Conservation (phyloP, 306 rosid species). For the Vigna reflexopilosa region DNA sequence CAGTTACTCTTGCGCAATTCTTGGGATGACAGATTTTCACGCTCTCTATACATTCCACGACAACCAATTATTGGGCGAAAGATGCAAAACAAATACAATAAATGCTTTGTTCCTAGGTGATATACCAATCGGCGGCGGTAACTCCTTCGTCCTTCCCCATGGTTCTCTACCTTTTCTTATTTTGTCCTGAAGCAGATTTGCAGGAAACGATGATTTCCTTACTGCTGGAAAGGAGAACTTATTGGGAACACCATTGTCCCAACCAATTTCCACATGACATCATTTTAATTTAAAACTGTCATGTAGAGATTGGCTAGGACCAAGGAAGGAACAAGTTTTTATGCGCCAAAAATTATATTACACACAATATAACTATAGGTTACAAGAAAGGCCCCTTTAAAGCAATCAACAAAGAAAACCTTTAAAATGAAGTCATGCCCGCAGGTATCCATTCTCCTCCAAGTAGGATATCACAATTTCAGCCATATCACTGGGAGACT, state of each 20-base stretch:
- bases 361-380: constrained; percentile 34
- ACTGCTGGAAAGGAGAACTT: constrained; percentile 38
- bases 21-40: constrained; percentile 9
- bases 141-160: constrained; percentile 35
- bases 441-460: constrained; percentile 76
- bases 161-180: constrained; percentile 48
- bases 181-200: constrained; percentile 42
- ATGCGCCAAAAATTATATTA: constrained; percentile 32
- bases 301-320: not conserved
- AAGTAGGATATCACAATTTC: constrained; percentile 73
- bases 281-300: not conserved
- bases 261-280: not conserved
- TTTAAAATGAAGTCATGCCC: constrained; percentile 54
- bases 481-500: constrained; percentile 70
- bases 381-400: constrained; percentile 34
- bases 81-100: constrained; percentile 33
- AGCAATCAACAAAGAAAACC: constrained; percentile 43
- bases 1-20: constrained; percentile 12
- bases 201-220: constrained; percentile 85
- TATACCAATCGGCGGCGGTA: constrained; percentile 31
- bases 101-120: constrained; percentile 27
- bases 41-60: not conserved
- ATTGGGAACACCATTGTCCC: not conserved
- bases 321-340: constrained; percentile 39
- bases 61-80: constrained; percentile 9